These are phyloP conservation scores for Crithidia expoeki DNA, from an alignment of 208 protist species.

Conservation along the genomic window DNA sequence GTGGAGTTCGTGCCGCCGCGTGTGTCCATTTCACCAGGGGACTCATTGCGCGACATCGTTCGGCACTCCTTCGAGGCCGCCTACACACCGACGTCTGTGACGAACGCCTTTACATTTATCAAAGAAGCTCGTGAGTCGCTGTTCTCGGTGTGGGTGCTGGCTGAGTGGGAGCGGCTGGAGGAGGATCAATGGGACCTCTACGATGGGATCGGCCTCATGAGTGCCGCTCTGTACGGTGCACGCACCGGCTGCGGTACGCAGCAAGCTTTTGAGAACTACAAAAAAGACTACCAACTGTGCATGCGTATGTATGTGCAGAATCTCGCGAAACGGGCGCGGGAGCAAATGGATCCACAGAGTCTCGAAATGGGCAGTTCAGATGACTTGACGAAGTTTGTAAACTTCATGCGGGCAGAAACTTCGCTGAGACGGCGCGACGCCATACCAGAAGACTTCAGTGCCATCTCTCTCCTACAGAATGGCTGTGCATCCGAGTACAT, in stretches of 20 bases:
- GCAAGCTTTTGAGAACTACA: slow-evolving; percentile 7
- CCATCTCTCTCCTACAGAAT: slow-evolving; percentile 32
- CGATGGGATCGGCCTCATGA: slow-evolving; percentile 46
- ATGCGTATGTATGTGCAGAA: slow-evolving; percentile 26
- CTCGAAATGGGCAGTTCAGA: slow-evolving; percentile 12
- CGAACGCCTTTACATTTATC: slow-evolving; percentile 56
- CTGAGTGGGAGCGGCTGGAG: slow-evolving; percentile 44
- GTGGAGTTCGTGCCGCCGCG: slow-evolving; percentile 51
- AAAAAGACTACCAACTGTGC: slow-evolving; percentile 29
- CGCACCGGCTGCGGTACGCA: slow-evolving; percentile 6
- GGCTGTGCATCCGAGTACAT: slow-evolving; percentile 44
- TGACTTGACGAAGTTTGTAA: slow-evolving; percentile 19
- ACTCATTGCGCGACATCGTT: slow-evolving; percentile 27
- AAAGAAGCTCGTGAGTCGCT: slow-evolving; percentile 45
- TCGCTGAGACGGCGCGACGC: slow-evolving; percentile 35
- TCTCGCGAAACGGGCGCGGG: slow-evolving; percentile 17
- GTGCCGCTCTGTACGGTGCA: slow-evolving; percentile 38
- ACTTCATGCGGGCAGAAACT: slow-evolving; percentile 21
- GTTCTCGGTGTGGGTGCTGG: slow-evolving; percentile 48
- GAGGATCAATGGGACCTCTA: slow-evolving; percentile 45
- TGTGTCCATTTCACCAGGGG: slow-evolving; percentile 28
- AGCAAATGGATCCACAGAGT: slow-evolving; percentile 10
- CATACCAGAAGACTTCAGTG: slow-evolving; percentile 47
- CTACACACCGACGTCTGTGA: slow-evolving; percentile 21
- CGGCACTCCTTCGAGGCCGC: slow-evolving; percentile 42